Conservation (phyloP, 2,329 filamentous ascomycete species). For the Aspergillus vadensis region DNA sequence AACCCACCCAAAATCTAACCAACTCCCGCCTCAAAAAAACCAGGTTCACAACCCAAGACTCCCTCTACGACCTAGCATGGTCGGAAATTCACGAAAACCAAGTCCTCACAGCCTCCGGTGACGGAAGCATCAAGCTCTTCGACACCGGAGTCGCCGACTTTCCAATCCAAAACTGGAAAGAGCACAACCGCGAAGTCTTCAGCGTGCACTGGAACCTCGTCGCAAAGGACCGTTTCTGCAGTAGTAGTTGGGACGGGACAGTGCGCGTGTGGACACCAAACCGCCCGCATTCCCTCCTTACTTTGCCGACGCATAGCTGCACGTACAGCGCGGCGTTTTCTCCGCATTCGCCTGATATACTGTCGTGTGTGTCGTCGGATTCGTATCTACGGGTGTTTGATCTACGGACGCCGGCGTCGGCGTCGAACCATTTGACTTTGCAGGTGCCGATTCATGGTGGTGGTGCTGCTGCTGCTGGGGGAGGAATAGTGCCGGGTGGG, state of each 20-base stretch:
- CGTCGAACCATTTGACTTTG: slow-evolving; percentile 82
- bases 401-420: slow-evolving; percentile 79
- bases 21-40: slow-evolving; percentile 9
- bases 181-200: slow-evolving; percentile 92
- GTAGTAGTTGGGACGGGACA: slow-evolving; percentile 93
- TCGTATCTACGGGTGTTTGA: slow-evolving; percentile 89
- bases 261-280: slow-evolving; percentile 94
- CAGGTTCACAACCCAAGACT: slow-evolving; percentile 95
- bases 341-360: slow-evolving; percentile 79
- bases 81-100: slow-evolving; percentile 97
- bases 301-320: slow-evolving; percentile 87
- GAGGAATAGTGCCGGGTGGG: slow-evolving; percentile 50
- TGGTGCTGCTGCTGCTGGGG: slow-evolving; percentile 50
- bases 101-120: slow-evolving; percentile 82
- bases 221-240: slow-evolving; percentile 86
- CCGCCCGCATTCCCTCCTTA: slow-evolving; percentile 71
- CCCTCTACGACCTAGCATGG: slow-evolving; percentile 92
- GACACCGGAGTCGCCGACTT: slow-evolving; percentile 80
- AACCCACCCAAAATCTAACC: background rate
- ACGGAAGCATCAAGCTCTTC: slow-evolving; percentile 93
- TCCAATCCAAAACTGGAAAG: slow-evolving; percentile 87
- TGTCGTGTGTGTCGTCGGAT: slow-evolving; percentile 87
- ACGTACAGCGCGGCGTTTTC: slow-evolving; percentile 93
- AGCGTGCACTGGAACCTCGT: slow-evolving; percentile 90
- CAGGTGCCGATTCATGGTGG: slow-evolving; percentile 81